These are phyloP conservation scores for Penicillium sp. DNA, from an alignment of 2,329 filamentous ascomycete species.

Conservation along the genomic window DNA sequence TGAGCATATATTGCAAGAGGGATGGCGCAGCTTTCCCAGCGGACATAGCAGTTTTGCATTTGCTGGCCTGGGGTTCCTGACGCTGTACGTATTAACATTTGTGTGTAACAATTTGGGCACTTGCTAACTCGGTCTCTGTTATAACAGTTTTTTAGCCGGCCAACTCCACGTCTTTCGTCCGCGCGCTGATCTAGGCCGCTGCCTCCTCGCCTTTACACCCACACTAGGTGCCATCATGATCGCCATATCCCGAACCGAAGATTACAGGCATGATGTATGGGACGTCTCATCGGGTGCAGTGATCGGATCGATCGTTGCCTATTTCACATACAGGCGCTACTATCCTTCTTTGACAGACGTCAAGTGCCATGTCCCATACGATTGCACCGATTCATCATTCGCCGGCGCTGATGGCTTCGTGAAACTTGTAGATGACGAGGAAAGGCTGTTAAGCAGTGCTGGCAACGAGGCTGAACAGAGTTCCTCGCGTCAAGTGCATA, in stretches of 20 bases:
- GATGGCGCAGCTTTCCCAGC: slow-evolving; percentile 62
- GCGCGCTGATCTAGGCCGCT: slow-evolving; percentile 53
- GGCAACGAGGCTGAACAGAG: not conserved
- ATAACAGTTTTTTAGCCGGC: slow-evolving; percentile 41
- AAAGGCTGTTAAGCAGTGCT: slow-evolving; percentile 20
- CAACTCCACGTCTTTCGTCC: slow-evolving; percentile 59
- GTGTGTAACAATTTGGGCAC: not conserved
- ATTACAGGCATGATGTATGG: slow-evolving; percentile 62
- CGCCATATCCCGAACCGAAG: slow-evolving; percentile 59
- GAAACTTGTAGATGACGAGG: slow-evolving; percentile 29
- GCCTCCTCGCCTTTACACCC: slow-evolving; percentile 53
- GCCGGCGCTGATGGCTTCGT: slow-evolving; percentile 19
- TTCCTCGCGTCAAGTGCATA: not conserved
- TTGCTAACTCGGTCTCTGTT: not conserved
- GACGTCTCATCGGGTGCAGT: slow-evolving; percentile 56
- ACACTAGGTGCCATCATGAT: slow-evolving; percentile 57
- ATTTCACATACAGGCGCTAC: slow-evolving; percentile 58
- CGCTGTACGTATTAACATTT: slow-evolving; percentile 33
- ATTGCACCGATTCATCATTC: slow-evolving; percentile 10
- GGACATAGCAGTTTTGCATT: slow-evolving; percentile 62
- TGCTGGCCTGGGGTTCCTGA: slow-evolving; percentile 57
- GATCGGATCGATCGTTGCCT: slow-evolving; percentile 53
- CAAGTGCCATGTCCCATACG: slow-evolving; percentile 52
- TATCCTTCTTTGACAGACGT: slow-evolving; percentile 52
- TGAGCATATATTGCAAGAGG: slow-evolving; percentile 58